Evolutionary conservation across 208 protist genomes (phyloP).

Genomic region (Herpetomonas tarakana): DNA sequence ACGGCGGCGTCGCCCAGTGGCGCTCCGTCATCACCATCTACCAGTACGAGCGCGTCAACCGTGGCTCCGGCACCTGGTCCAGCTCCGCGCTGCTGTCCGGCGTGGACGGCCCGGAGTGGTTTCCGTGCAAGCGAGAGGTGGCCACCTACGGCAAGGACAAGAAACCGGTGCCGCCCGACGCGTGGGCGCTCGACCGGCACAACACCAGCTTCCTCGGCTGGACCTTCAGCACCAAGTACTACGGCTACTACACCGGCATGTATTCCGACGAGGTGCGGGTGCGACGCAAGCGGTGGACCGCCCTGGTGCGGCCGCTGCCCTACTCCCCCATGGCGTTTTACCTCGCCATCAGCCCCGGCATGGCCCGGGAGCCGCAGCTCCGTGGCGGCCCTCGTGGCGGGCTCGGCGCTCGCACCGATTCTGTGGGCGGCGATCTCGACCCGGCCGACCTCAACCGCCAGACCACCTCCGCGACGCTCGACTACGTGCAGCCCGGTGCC

Average conservation of each 20-base stretch:
- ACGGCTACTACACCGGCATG: conserved; percentile 51
- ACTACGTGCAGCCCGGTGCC: conserved; percentile 29
- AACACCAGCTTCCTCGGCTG: conserved; percentile 74
- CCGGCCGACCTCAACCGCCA: conserved; percentile 8
- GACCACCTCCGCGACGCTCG: conserved; percentile 9
- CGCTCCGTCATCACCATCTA: conserved; percentile 54
- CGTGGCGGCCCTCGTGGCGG: neutral
- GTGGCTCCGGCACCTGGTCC: conserved; percentile 27
- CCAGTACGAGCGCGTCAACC: conserved; percentile 68
- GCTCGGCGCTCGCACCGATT: neutral
- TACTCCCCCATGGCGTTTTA: conserved; percentile 43
- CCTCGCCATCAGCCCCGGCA: conserved; percentile 41
- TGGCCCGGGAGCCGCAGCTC: conserved; percentile 27
- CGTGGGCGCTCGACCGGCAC: conserved; percentile 63
- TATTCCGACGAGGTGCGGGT: conserved; percentile 32
- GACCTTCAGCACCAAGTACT: conserved; percentile 72
- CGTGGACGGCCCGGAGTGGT: conserved; percentile 68
- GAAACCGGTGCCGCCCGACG: conserved; percentile 14
- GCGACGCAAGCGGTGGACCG: conserved; percentile 73
- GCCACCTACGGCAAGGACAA: conserved; percentile 29
- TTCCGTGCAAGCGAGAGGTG: conserved; percentile 44
- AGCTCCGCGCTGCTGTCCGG: conserved; percentile 33
- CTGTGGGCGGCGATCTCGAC: conserved; percentile 1
- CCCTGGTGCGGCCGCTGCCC: conserved; percentile 40
- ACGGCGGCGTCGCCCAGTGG: conserved; percentile 70